Conservation (phyloP, 2,329 filamentous ascomycete species). For the Cytospora schulzeri region DNA sequence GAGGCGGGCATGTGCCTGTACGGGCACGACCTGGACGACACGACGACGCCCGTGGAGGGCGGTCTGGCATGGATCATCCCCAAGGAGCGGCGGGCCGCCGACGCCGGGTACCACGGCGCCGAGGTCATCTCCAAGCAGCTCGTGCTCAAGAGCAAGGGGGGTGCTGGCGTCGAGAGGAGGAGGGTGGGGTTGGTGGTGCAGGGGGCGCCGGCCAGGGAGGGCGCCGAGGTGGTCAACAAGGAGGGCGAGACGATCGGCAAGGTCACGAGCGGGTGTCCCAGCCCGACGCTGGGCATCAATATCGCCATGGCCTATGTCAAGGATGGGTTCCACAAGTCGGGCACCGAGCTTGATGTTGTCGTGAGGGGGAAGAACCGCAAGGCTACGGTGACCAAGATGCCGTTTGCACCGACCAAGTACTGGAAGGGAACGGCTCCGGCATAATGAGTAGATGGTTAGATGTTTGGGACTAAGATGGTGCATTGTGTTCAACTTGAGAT, state of each 20-base stretch:
- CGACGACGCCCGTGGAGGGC: constrained; percentile 61
- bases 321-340: constrained; percentile 79
- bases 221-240: constrained; percentile 72
- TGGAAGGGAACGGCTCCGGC: constrained; percentile 49
- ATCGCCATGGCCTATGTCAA: constrained; percentile 95
- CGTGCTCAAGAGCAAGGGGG: constrained; percentile 71
- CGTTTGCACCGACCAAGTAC: constrained; percentile 81
- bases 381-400: constrained; percentile 83
- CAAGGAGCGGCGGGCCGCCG: constrained; percentile 67
- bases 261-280: constrained; percentile 88
- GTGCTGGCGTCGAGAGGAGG: constrained; percentile 67
- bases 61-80: constrained; percentile 77
- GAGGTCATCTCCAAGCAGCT: constrained; percentile 78
- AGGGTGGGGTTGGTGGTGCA: constrained; percentile 82
- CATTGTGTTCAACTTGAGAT: too few species aligned
- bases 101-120: constrained; percentile 81
- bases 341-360: constrained; percentile 77
- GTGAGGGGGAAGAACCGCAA: constrained; percentile 76
- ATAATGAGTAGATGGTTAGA: constrained; percentile 5
- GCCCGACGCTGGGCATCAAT: constrained; percentile 82
- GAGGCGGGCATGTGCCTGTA: constrained; percentile 99
- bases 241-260: constrained; percentile 71
- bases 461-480: background rate
- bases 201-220: constrained; percentile 87
- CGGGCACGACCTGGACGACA: constrained; percentile 92